Evolutionary conservation across 108 stramenopile species (phyloP), one percentile per base, ranked within the genome.

Genomic region (Pelagomonas calceolata): DNA sequence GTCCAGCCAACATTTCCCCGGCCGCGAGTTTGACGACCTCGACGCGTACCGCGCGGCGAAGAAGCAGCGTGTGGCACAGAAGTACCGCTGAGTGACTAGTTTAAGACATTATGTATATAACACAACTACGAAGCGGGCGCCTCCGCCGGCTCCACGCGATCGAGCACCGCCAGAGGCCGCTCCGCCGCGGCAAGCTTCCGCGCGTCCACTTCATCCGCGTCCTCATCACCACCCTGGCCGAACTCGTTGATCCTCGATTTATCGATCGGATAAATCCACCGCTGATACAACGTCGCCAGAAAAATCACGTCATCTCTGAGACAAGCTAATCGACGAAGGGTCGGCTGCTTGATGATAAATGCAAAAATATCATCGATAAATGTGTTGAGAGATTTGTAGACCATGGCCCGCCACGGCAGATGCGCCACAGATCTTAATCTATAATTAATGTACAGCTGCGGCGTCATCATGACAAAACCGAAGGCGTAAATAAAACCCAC

Each of bases 381-480:
- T 21, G 92, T 93, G 83, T 92, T 92, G 76, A 91, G 79, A 60
- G 72, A 75, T 73, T 91, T 90, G 87, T 91, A 91, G 31, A 85
- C 79, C 87, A 93, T 86, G 17, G 85, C 86, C 31, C 88, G 70
- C 90, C 89, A 91, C 66, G 91, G 91, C 68, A 93, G 72, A 75
- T 93, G 91, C 4, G 91, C 90, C 29, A 93, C 91, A 66, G 83
- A 84, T 78, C 90, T 82, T 45, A 91, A 78, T 75, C 89, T 89
- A 86, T 92, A 92, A 70, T 93, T 93, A 83, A 93, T 92, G 85
- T 87, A 93, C 21, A 93, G 77, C 84, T 94, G 93, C 4, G 93
- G 93, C 35, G 89, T 91, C 91, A 94, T 91, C 81, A 92, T 84
- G 30, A 94, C 90, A 69, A 92, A 92, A 0, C 90, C 92, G 66